These are phyloP conservation scores for Vitis hybrid DNA, from an alignment of 177 flowering plant genomes.

Conservation along the genomic window DNA sequence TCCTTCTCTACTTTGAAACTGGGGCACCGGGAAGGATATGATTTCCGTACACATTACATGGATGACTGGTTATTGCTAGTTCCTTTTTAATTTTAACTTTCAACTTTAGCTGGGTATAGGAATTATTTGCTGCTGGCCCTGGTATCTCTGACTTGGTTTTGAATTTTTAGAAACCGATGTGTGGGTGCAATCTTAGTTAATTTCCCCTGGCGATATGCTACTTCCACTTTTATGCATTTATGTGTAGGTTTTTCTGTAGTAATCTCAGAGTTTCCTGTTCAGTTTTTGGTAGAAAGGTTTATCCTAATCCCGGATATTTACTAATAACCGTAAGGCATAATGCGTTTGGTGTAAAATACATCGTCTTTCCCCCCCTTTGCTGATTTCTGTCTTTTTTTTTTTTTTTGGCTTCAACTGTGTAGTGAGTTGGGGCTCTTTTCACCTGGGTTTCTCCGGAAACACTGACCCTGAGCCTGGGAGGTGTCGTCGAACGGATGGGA, in stretches of 20 bases:
- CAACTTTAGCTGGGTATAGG: background rate
- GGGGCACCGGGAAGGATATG: background rate
- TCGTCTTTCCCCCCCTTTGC: background rate
- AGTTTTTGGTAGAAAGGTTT: slow-evolving; percentile 1
- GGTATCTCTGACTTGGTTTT: background rate
- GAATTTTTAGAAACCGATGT: slow-evolving; percentile 1
- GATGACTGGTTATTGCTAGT: background rate
- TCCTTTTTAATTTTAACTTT: background rate
- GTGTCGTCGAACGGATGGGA: slow-evolving; percentile 73
- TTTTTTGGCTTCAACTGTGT: background rate
- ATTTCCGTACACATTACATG: background rate
- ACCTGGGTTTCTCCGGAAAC: slow-evolving; percentile 44
- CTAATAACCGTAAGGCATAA: background rate
- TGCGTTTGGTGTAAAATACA: background rate
- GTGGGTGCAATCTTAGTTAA: background rate
- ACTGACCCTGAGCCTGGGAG: slow-evolving; percentile 67
- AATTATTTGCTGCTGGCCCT: background rate
- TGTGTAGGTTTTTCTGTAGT: background rate
- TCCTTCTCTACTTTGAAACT: background rate
- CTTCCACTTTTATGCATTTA: slow-evolving; percentile 5
- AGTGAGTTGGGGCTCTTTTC: slow-evolving; percentile 58
- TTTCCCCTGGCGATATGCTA: background rate
- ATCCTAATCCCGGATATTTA: background rate
- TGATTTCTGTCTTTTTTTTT: background rate
- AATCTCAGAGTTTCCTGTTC: background rate